These are phyloP conservation scores for Xylaria palmicola DNA, from an alignment of 495 filamentous ascomycete species.

Conservation along the genomic window DNA sequence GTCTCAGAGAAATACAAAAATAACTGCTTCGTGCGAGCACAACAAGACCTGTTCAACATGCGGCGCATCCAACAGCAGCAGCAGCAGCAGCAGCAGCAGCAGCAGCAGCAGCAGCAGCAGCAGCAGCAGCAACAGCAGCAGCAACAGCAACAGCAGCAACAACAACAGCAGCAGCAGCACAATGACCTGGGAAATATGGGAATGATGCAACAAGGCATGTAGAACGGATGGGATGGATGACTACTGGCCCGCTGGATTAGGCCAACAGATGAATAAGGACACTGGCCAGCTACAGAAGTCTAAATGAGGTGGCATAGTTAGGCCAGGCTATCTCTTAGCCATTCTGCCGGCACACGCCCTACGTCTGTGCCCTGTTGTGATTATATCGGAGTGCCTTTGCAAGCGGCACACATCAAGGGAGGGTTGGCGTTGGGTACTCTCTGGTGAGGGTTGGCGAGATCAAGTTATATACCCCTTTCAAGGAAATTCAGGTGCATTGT, in stretches of 20 bases:
- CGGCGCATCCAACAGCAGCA: slow-evolving; percentile 45
- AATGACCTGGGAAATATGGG: slow-evolving; percentile 34
- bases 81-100: slow-evolving; percentile 36
- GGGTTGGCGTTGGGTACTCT: slow-evolving; percentile 8
- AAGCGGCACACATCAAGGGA: neutral
- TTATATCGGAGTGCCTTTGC: neutral
- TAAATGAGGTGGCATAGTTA: neutral
- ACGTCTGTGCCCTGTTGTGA: neutral
- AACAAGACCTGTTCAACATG: slow-evolving; percentile 15
- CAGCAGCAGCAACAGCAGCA: slow-evolving; percentile 39
- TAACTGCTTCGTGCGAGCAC: slow-evolving; percentile 23
- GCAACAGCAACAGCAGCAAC: slow-evolving; percentile 30
- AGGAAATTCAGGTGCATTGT: slow-evolving; percentile 1
- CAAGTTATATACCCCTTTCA: slow-evolving; percentile 13
- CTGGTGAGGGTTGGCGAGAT: neutral
- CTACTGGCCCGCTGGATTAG: neutral
- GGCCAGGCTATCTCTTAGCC: neutral
- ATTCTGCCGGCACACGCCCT: neutral
- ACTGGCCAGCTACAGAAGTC: neutral
- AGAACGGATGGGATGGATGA: neutral
- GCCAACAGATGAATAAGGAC: neutral
- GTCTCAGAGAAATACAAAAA: slow-evolving; percentile 32
- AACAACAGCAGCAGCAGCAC: slow-evolving; percentile 37
- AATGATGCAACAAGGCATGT: slow-evolving; percentile 39
- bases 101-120: slow-evolving; percentile 34